A percentile compares a stretch with the other conserved stretches of the same genome.
These are phyloP conservation scores for Cladorrhinum samala DNA, from an alignment of 495 filamentous ascomycete genomes.

Conservation along the genomic window DNA sequence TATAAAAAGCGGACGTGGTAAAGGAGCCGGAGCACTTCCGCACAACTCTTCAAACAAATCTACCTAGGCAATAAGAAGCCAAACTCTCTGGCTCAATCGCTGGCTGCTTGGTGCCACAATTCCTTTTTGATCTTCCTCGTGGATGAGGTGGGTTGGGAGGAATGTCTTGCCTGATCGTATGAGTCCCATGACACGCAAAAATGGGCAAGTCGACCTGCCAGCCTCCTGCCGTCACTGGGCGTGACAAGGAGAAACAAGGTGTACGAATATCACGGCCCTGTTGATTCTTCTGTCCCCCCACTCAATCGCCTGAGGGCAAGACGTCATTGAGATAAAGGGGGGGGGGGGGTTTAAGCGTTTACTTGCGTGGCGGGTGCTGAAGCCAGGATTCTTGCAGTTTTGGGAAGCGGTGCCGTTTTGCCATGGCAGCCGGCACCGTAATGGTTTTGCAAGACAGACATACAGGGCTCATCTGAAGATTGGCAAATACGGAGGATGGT, in stretches of 20 bases:
- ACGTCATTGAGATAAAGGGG: no score
- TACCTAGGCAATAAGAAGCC: conserved; percentile 48
- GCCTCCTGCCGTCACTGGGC: conserved; percentile 46
- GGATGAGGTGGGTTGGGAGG: conserved; percentile 56
- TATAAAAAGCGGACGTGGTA: conserved; percentile 57
- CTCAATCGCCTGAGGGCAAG: no score
- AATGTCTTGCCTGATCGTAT: conserved; percentile 47
- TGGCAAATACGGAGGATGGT: no score
- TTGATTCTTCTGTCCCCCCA: background rate
- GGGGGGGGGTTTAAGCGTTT: no score
- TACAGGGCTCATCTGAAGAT: no score
- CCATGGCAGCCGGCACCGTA: no score
- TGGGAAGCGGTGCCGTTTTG: no score
- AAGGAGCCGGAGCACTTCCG: conserved; percentile 53
- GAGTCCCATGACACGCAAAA: conserved; percentile 43
- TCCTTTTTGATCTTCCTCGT: conserved; percentile 57
- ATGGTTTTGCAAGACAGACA: no score
- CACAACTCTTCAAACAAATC: conserved; percentile 50
- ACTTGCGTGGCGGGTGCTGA: no score
- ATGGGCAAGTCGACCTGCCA: conserved; percentile 48
- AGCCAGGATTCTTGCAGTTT: no score
- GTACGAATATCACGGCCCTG: conserved; percentile 53
- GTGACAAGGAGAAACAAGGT: conserved; percentile 40
- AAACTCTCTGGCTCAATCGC: conserved; percentile 51
- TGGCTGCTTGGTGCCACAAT: conserved; percentile 54